Evolutionary conservation across 176 grass and related monocot genomes (phyloP).

Genomic region (Phoenix dactylifera): DNA sequence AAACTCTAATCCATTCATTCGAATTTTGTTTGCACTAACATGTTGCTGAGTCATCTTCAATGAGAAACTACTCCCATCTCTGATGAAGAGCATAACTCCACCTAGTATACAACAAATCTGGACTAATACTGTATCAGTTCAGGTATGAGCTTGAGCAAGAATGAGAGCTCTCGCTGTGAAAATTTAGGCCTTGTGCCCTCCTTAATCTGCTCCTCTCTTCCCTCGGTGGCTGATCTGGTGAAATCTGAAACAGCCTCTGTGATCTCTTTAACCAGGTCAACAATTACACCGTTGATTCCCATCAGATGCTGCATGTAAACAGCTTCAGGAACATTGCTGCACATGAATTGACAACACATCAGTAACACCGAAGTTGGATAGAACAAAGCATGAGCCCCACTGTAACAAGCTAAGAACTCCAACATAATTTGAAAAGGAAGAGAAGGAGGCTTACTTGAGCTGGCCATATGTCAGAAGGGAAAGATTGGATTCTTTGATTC

Average conservation of each 20-base stretch:
- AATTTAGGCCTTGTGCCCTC: slow-evolving; percentile 24
- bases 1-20: no score
- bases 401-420: slow-evolving; percentile 74
- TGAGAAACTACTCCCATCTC: no score
- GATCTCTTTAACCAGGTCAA: slow-evolving; percentile 56
- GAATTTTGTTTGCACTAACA: no score
- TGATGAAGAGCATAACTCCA: no score
- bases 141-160: slow-evolving; percentile 61
- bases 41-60: no score
- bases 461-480: slow-evolving; percentile 62
- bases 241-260: slow-evolving; percentile 36
- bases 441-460: slow-evolving; percentile 57
- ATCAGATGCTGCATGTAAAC: slow-evolving; percentile 58
- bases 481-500: slow-evolving; percentile 78
- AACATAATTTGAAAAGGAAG: neutral
- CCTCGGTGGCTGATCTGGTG: slow-evolving; percentile 5
- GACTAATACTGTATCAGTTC: slow-evolving; percentile 34
- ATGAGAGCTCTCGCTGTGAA: slow-evolving; percentile 41
- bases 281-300: slow-evolving; percentile 55
- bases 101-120: neutral
- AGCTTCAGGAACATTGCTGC: slow-evolving; percentile 54
- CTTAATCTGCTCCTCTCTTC: neutral
- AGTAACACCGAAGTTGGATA: no score
- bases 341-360: neutral
- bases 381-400: slow-evolving; percentile 36